Base-by-base conservation (phyloP, 2,329 filamentous ascomycete genomes). In the Hyphodiscus sp. region DNA sequence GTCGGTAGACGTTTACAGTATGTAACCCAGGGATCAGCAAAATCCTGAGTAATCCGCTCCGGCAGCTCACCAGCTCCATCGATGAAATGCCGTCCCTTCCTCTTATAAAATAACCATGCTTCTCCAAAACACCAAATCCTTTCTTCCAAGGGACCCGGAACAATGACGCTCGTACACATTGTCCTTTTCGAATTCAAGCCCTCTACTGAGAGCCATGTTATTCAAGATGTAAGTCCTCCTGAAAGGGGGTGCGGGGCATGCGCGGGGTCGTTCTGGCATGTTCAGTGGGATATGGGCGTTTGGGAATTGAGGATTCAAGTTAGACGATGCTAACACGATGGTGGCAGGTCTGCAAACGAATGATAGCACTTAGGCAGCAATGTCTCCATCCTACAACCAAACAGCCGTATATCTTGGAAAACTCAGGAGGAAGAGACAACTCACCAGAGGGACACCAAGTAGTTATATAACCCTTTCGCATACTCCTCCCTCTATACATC, bases 151-250 rank as follows among this genome's bases (percentile, higher is more conserved):
- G 20, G 16, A 18, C 11, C 29, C 11, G 33, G 2, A 41, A 63
- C 45, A 3, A 87, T 87, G 83, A 65, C 81, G 0, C 75, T 88
- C 60, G 73, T 80, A n/a, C 86, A 89, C 65, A 77, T 88, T 49
- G 84, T 89, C 2, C 72, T 87, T 23, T 85, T 88, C 62, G 75
- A 81, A 56, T 86, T 86, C 73, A 83, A 84, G 63, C 67, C 78
- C 0, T 70, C 71, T 0, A 67, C 74, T 1, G 71, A 72, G 1
- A 60, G 73, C 0, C 74, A 76, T 16, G 72, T 78, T 30, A 71
- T 86, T 8, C 71, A 79, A 60, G 75, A 80, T 61, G 85, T 86
- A 69, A 45, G 75, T 54, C 26, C 3, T 20, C 4, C 10, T 19
- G 6, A n/a, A n/a, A 16, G 33, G 8, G 29, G 8, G 9, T 19